These are phyloP conservation scores for Pyrus communis DNA, from an alignment of 306 rosid genomes.

Conservation along the genomic window DNA sequence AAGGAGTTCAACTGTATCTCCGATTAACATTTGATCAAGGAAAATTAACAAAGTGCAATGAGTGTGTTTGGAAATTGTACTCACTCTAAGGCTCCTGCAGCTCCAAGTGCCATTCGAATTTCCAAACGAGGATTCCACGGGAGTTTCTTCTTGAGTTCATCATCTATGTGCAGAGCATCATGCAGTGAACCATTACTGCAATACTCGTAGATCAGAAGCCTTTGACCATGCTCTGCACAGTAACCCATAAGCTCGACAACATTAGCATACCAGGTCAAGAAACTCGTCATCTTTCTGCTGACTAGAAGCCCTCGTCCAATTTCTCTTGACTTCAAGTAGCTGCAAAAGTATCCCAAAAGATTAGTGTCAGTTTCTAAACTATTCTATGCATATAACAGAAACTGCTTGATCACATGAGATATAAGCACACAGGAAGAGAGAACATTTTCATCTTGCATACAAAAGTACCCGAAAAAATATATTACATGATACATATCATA, in stretches of 20 bases:
- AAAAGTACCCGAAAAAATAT: background rate
- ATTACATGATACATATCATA: too few species aligned
- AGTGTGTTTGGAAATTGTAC: conserved; percentile 16
- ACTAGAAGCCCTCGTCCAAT: conserved; percentile 57
- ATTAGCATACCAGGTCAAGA: conserved; percentile 77
- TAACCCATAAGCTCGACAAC: conserved; percentile 80
- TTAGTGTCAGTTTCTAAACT: conserved; percentile 16
- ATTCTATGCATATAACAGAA: conserved; percentile 9
- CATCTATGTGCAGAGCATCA: conserved; percentile 69
- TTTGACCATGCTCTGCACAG: conserved; percentile 85
- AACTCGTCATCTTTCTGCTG: conserved; percentile 72
- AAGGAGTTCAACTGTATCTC: conserved; percentile 3
- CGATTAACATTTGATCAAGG: background rate
- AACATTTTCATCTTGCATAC: background rate
- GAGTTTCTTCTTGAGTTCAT: conserved; percentile 52
- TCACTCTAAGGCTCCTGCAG: conserved; percentile 97
- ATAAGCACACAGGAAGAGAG: conserved; percentile 4
- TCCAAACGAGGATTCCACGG: conserved; percentile 65
- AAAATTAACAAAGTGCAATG: background rate
- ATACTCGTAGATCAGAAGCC: conserved; percentile 85
- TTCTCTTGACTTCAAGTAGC: conserved; percentile 81
- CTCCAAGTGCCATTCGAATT: conserved; percentile 81
- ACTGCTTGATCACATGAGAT: background rate
- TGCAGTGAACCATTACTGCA: conserved; percentile 74
- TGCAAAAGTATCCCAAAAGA: conserved; percentile 32